Evolutionary conservation across 306 rosid genomes (phyloP).

Genomic region (Gleditsia sinensis): DNA sequence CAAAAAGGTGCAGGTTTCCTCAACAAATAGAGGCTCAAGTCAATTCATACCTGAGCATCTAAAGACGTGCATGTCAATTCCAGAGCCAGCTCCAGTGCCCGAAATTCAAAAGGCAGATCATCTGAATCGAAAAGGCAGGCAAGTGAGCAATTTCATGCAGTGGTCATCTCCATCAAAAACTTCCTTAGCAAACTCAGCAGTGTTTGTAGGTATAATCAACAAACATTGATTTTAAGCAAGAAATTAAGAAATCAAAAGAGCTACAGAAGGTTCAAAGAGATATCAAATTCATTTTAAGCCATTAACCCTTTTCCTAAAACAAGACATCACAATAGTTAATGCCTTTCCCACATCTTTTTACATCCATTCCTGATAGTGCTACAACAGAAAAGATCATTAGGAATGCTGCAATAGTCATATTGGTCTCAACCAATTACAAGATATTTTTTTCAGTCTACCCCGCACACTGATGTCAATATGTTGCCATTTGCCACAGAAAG

Average conservation of each 20-base stretch:
- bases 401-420: constrained; percentile 4
- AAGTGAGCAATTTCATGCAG: constrained; percentile 35
- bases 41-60: constrained; percentile 79
- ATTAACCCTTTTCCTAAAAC: constrained; percentile 8
- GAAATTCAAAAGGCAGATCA: constrained; percentile 88
- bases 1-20: constrained; percentile 10
- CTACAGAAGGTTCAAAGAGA: constrained; percentile 7
- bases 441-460: not conserved
- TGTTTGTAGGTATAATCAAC: constrained; percentile 2
- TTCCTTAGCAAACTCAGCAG: not conserved
- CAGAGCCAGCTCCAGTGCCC: constrained; percentile 92
- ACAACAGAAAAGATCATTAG: not conserved
- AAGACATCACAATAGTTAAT: constrained; percentile 13
- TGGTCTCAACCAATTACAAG: not conserved
- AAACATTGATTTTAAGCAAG: not conserved
- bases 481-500: constrained; percentile 24
- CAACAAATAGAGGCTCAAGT: constrained; percentile 26
- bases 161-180: not conserved
- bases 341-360: constrained; percentile 17
- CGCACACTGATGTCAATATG: constrained; percentile 1
- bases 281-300: constrained; percentile 21
- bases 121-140: constrained; percentile 59
- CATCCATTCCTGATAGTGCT: constrained; percentile 14
- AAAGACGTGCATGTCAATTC: constrained; percentile 86
- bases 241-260: constrained; percentile 16